Evolutionary conservation across 176 grass and related monocot genomes (phyloP), one percentile per base, ranked within the genome.

Genomic region (Zoysia japonica): DNA sequence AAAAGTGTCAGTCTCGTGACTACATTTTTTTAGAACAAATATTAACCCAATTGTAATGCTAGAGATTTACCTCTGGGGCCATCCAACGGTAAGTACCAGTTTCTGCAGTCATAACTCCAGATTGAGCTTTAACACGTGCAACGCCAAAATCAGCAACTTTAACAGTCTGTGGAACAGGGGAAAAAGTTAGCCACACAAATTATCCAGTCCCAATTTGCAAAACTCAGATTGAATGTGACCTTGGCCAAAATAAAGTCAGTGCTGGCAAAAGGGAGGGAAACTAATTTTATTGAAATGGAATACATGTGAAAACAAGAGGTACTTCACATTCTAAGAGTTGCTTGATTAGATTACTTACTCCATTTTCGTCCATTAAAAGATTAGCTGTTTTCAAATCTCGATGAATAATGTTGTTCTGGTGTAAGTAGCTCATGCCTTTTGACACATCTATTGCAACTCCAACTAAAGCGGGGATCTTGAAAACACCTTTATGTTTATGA

Each of bases 141-240:
- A 99, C 96, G 17, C 96, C 96, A 91, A 99, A 99, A 93, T 99
- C 96, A 39, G 96, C 96, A 83, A 99, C 96, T 78, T 99, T 99
- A 70, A 99, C 86, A 68, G 83, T 89, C 96, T 99, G 86, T 48
- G 44, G 46, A 75, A 65, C 15, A 85, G 46, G 39, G 41, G 47
- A 44, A 86, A 40, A 51, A 43, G 76, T 55, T 37, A 57, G 40
- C 17, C 28, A 39, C 2, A 42, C 2, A 74, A 88, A 75, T 41
- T 69, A 61, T 47, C 70, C 11, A 85, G 53, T 52, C 40, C 65
- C 51, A 47, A 10, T 28, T 41, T 41, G 35, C 36, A 67, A 57
- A 66, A 59, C 61, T 72, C n/a, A 11, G 6, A 74, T 11, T 65
- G 39, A 42, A 61, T 71, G 62, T 53, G 17, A 47, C 45, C n/a